Base-by-base conservation (phyloP, 306 rosid genomes). In the Sophora flavescens region DNA sequence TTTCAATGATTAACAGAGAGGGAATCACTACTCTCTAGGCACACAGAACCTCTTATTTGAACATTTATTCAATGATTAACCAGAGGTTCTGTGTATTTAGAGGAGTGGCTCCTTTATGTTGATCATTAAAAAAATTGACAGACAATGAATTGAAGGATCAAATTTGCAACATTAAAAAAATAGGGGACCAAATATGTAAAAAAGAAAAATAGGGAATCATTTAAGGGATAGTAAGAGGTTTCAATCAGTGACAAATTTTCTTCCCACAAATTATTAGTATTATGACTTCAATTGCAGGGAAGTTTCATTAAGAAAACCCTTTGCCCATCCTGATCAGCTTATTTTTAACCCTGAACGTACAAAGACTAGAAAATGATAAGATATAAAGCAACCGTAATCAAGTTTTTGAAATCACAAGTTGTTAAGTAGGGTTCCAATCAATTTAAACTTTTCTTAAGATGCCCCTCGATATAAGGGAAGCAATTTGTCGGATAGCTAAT, bases 231-330 rank as follows among this genome's bases (percentile, higher is more conserved):
- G 81, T 62, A 45, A 74, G 75, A 84, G 64, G 47, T 76, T 72
- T 82, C 76, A 10, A 32, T 57, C 36, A 6, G 26, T 6, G 9
- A 59, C n/a, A 33, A 15, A 75, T 28, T 79, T 74, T 70, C 63
- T 50, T 44, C 42, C 73, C 52, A 41, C 52, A 52, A 58, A 80
- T 84, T 16, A 84, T 84, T 76, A 32, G 17, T 42, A 30, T 22
- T 11, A 32, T 77, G 83, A 84, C 88, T 77, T 84, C 48, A 81
- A 77, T 6, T 84, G 80, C 67, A 47, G 85, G 78, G 72, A 81
- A 77, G 75, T 76, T 80, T 84, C 75, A 59, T 65, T 45, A 57
- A 13, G 63, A 54, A 50, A 64, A 67, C 52, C 52, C 7, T 72
- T 70, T 65, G 9, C 6, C 52, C 47, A 38, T 30, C 61, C 42